phyloP scores from a whole-genome alignment of 2,329 filamentous ascomycete species.

The Aspergillus felis region DNA sequence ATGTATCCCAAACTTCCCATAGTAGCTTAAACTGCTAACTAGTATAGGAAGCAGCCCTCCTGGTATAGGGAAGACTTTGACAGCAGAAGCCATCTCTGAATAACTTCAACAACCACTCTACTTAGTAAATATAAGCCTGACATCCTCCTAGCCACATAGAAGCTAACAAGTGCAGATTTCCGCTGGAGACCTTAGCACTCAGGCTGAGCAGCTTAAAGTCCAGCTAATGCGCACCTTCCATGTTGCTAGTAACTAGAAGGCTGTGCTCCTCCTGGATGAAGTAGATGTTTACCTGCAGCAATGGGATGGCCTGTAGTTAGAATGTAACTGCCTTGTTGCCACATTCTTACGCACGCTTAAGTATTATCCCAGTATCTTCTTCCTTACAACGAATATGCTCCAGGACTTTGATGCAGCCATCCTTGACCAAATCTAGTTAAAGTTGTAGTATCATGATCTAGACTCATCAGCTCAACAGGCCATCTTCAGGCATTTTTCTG shows the following conservation, averaged over 20 bases:
- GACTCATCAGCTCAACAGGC: too few species aligned
- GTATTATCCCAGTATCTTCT: not conserved
- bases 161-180: not conserved
- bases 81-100: constrained; percentile 54
- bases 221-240: constrained; percentile 4
- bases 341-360: not conserved
- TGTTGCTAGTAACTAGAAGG: constrained; percentile 4
- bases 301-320: not conserved
- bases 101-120: constrained; percentile 50
- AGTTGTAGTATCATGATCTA: too few species aligned
- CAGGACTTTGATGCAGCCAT: too few species aligned
- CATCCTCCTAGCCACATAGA: not conserved
- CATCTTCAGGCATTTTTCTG: too few species aligned
- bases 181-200: constrained; percentile 2
- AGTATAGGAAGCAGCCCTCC: constrained; percentile 39
- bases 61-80: constrained; percentile 57
- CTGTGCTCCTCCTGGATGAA: constrained; percentile 11
- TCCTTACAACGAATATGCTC: not conserved
- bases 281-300: constrained; percentile 7
- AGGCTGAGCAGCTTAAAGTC: constrained; percentile 2
- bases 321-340: not conserved
- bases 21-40: not conserved
- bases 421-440: too few species aligned
- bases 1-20: not conserved
- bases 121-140: constrained; percentile 29